phyloP scores from a whole-genome alignment of 225 moss, liverwort and hornwort genomes.

The Physcomitrellopsis africana region DNA sequence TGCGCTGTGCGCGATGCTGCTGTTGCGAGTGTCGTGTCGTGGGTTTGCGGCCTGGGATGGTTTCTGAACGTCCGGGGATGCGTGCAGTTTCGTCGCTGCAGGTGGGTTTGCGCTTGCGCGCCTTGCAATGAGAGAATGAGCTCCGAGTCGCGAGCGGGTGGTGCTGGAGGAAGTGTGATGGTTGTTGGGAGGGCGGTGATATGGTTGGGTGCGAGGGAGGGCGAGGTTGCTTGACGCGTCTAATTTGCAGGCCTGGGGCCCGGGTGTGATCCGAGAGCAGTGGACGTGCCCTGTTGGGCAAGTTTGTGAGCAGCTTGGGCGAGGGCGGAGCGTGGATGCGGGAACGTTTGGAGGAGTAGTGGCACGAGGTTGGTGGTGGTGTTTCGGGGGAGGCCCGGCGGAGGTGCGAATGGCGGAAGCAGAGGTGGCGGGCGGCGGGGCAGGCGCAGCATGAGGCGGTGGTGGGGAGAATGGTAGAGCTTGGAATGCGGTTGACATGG shows the following conservation, averaged over 20 bases:
- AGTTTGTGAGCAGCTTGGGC: neutral
- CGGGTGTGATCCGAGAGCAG: constrained; percentile 26
- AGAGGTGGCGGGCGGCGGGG: neutral
- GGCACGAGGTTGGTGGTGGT: neutral
- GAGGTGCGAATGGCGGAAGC: constrained; percentile 25
- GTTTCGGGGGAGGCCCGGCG: constrained; percentile 12
- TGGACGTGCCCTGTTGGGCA: constrained; percentile 25
- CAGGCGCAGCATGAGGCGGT: constrained; percentile 21
- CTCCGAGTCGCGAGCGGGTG: neutral
- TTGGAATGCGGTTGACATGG: constrained; percentile 39
- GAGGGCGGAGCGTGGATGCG: constrained; percentile 32
- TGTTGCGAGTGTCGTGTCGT: no score
- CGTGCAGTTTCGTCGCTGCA: no score
- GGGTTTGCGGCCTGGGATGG: no score
- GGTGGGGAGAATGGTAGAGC: constrained; percentile 39
- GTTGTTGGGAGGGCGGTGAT: neutral
- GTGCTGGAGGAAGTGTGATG: neutral
- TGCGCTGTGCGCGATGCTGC: no score
- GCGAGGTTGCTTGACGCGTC: constrained; percentile 33
- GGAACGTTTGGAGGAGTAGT: neutral
- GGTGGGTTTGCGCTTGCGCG: no score
- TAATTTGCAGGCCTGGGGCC: constrained; percentile 41
- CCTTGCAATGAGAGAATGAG: no score
- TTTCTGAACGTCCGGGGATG: no score
- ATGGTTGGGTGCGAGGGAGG: neutral